These are phyloP conservation scores for Cenchrus fungigraminus DNA, from an alignment of 176 grass and related monocot species.

Conservation along the genomic window DNA sequence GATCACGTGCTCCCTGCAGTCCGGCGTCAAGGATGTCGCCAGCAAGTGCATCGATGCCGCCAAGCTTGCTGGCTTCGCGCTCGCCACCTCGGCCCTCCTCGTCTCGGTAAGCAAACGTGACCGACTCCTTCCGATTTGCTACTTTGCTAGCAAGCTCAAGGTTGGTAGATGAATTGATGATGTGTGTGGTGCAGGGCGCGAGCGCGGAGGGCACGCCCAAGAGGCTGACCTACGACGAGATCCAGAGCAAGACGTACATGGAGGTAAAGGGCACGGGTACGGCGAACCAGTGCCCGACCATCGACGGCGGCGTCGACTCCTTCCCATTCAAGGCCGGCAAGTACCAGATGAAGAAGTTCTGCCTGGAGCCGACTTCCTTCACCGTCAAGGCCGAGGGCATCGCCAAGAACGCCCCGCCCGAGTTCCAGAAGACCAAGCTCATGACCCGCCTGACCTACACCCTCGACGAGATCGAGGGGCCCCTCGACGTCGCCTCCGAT, in stretches of 20 bases:
- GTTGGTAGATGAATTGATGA: neutral
- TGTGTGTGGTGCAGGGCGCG: slow-evolving; percentile 50
- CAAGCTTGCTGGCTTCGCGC: slow-evolving; percentile 80
- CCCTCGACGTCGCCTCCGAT: slow-evolving; percentile 65
- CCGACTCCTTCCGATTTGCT: neutral
- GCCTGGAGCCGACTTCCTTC: slow-evolving; percentile 90
- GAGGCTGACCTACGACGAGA: slow-evolving; percentile 83
- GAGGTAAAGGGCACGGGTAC: slow-evolving; percentile 91
- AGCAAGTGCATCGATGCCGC: slow-evolving; percentile 65
- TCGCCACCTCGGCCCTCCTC: slow-evolving; percentile 83
- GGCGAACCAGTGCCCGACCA: slow-evolving; percentile 85
- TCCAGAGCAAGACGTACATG: slow-evolving; percentile 91
- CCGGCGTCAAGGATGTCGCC: slow-evolving; percentile 59
- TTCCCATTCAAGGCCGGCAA: slow-evolving; percentile 85
- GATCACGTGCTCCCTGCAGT: slow-evolving; percentile 69
- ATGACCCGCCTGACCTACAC: slow-evolving; percentile 96
- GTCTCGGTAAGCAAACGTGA: slow-evolving; percentile 51
- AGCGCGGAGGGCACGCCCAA: slow-evolving; percentile 67
- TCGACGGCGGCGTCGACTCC: slow-evolving; percentile 54
- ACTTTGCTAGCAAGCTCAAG: neutral
- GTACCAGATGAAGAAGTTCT: slow-evolving; percentile 85
- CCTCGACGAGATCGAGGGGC: slow-evolving; percentile 88
- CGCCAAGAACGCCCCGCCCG: slow-evolving; percentile 66
- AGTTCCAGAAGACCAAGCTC: slow-evolving; percentile 95
- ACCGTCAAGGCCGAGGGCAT: slow-evolving; percentile 80